Conservation (phyloP, 2,329 filamentous ascomycete genomes). For the Akanthomyces uredinophilus region DNA sequence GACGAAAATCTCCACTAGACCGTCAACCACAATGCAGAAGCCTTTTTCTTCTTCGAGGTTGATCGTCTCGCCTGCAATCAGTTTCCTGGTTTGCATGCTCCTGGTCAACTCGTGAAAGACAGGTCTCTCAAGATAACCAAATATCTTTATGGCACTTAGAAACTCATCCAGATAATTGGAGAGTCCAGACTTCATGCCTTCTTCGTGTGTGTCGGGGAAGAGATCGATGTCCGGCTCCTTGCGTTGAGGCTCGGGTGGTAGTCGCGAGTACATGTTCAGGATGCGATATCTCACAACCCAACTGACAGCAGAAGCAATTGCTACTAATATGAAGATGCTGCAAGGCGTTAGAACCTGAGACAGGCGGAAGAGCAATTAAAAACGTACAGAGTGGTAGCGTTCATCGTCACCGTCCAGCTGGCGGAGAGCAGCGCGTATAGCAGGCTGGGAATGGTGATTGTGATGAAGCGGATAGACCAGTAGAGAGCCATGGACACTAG, state of each 20-base stretch:
- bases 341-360: conserved; percentile 15
- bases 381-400: conserved; percentile 84
- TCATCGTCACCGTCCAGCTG: conserved; percentile 96
- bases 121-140: conserved; percentile 91
- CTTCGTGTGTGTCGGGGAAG: conserved; percentile 88
- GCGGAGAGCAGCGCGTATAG: conserved; percentile 88
- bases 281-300: conserved; percentile 96
- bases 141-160: conserved; percentile 96
- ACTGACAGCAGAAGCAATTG: conserved; percentile 75
- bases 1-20: conserved; percentile 94
- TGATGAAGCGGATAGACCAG: conserved; percentile 77
- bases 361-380: not conserved
- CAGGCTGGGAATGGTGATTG: conserved; percentile 83
- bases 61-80: conserved; percentile 93
- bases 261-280: conserved; percentile 91
- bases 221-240: conserved; percentile 95
- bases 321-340: conserved; percentile 71
- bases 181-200: conserved; percentile 81
- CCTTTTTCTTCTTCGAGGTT: conserved; percentile 96
- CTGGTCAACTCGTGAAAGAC: conserved; percentile 97
- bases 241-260: conserved; percentile 89
- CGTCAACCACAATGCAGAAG: conserved; percentile 95
- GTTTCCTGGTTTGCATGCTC: conserved; percentile 95
- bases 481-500: conserved; percentile 58
- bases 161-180: conserved; percentile 98